Evolutionary conservation across 495 filamentous ascomycete species (phyloP).

Genomic region (Podospora didyma): DNA sequence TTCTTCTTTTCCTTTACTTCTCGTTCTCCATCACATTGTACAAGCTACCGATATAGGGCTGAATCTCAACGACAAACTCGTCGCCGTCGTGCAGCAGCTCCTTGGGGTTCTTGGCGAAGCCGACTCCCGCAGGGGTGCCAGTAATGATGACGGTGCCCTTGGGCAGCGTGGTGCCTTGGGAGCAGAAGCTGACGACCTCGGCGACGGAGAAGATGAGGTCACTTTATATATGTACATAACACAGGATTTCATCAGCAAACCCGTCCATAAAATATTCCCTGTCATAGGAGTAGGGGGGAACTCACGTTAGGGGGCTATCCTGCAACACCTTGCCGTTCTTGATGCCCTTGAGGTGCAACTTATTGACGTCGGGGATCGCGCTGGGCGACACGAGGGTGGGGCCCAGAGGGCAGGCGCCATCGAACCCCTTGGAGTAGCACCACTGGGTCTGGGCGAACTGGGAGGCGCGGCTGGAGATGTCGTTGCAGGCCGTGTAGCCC

Average conservation of each 20-base stretch:
- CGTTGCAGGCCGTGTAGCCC: constrained; percentile 45
- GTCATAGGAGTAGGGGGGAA: constrained; percentile 1
- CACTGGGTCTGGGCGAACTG: constrained; percentile 47
- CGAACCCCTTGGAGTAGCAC: constrained; percentile 47
- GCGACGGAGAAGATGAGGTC: constrained; percentile 45
- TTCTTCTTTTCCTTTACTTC: constrained; percentile 24
- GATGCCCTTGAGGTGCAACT: constrained; percentile 35
- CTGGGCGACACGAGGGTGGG: constrained; percentile 52
- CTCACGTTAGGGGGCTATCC: constrained; percentile 47
- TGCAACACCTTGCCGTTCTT: constrained; percentile 48
- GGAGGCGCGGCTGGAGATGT: constrained; percentile 37
- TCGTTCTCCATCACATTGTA: constrained; percentile 40
- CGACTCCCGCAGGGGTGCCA: constrained; percentile 46
- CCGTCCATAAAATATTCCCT: not conserved
- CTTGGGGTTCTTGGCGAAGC: constrained; percentile 36
- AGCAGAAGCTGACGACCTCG: constrained; percentile 44
- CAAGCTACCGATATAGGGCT: constrained; percentile 43
- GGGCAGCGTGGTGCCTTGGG: constrained; percentile 45
- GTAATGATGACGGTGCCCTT: constrained; percentile 45
- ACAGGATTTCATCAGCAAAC: constrained; percentile 2
- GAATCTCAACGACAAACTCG: constrained; percentile 44
- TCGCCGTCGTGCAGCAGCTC: constrained; percentile 44
- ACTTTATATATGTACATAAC: constrained; percentile 11
- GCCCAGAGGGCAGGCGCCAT: constrained; percentile 45
- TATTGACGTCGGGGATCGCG: constrained; percentile 41